Conservation (phyloP, 306 rosid species). For the Trifolium dubium region DNA sequence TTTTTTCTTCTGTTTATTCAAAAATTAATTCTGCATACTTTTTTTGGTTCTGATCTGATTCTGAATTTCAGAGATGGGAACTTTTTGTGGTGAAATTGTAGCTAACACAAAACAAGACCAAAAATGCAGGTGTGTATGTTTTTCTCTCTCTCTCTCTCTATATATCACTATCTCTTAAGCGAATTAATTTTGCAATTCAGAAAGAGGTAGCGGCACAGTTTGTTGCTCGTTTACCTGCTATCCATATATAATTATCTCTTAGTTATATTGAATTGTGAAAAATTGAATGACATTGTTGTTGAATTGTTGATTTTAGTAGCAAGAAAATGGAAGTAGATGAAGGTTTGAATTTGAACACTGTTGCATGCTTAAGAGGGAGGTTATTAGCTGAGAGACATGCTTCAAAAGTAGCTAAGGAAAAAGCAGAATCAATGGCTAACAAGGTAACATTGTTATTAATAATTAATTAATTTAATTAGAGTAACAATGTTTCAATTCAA, state of each 20-base stretch:
- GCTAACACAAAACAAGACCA: conserved; percentile 35
- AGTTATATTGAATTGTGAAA: conserved; percentile 29
- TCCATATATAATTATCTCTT: too few relatives aligned
- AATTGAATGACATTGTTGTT: conserved; percentile 39
- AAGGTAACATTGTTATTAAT: conserved; percentile 49
- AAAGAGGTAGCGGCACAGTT: too few relatives aligned
- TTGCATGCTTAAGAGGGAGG: conserved; percentile 84
- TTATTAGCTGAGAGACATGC: conserved; percentile 89
- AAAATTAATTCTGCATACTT: not conserved
- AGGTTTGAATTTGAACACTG: conserved; percentile 63
- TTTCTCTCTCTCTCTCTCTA: conserved; percentile 16
- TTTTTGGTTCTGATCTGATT: conserved; percentile 44
- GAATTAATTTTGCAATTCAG: too few relatives aligned
- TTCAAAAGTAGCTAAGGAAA: conserved; percentile 72
- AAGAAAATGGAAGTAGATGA: conserved; percentile 60
- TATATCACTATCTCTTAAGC: not conserved
- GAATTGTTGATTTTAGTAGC: conserved; percentile 47
- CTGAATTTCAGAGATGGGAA: conserved; percentile 36
- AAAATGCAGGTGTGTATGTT: conserved; percentile 54
- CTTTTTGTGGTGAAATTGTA: conserved; percentile 35
- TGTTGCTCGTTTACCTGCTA: too few relatives aligned
- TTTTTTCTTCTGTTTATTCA: not conserved
- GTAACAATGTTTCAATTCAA: conserved; percentile 33
- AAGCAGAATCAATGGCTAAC: conserved; percentile 59
- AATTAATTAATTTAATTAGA: not conserved